These are phyloP conservation scores for Colletotrichum truncatum DNA, from an alignment of 2,329 filamentous ascomycete species.

Conservation along the genomic window DNA sequence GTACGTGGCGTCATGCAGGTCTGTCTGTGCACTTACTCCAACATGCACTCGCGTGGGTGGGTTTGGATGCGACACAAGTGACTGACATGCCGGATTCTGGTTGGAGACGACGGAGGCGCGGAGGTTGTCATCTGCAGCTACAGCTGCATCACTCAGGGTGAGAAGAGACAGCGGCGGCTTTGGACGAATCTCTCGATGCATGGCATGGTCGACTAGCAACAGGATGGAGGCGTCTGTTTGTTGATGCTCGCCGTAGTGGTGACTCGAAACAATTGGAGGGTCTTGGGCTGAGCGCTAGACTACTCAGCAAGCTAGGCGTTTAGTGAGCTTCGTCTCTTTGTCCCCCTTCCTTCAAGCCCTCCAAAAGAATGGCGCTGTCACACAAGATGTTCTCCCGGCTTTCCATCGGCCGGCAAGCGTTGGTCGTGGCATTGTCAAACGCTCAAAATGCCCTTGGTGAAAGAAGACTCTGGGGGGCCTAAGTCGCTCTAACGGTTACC, in stretches of 20 bases:
- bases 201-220: conserved; percentile 18
- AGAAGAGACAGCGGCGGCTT: not conserved
- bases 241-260: conserved; percentile 15
- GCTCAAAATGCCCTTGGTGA: not conserved
- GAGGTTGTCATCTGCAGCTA: conserved; percentile 10
- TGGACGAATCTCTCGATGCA: not conserved
- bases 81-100: conserved; percentile 21
- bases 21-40: conserved; percentile 31
- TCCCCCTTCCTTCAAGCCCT: not conserved
- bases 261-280: conserved; percentile 25
- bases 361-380: not conserved
- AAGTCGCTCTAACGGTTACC: not conserved
- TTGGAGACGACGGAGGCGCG: conserved; percentile 20
- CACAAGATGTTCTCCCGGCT: not conserved
- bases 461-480: not conserved
- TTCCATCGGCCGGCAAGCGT: not conserved
- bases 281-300: conserved; percentile 8
- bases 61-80: conserved; percentile 20
- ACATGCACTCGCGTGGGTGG: conserved; percentile 18
- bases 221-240: conserved; percentile 5
- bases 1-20: conserved; percentile 32
- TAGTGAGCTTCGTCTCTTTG: conserved; percentile 22
- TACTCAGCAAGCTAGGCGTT: not conserved
- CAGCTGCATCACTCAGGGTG: conserved; percentile 30
- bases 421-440: not conserved